Conservation (phyloP, 2,329 filamentous ascomycete species). For the Trichophyton mentagrophytes region DNA sequence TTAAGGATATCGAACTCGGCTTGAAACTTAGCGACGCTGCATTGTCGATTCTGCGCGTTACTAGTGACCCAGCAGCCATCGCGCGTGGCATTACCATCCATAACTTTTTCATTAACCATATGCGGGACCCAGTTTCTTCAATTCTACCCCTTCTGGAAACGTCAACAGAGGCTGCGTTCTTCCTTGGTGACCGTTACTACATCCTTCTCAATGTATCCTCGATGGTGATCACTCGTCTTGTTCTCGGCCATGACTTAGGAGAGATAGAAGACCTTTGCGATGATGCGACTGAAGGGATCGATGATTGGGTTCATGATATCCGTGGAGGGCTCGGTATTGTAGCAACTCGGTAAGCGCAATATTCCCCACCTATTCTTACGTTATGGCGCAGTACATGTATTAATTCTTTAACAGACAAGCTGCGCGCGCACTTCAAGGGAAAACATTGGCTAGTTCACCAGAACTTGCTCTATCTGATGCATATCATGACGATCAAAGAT, state of each 20-base stretch:
- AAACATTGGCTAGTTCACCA: constrained; percentile 39
- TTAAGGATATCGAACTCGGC: constrained; percentile 45
- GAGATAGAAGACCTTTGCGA: constrained; percentile 47
- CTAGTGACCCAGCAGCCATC: constrained; percentile 41
- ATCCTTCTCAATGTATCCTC: constrained; percentile 47
- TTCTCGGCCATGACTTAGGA: constrained; percentile 44
- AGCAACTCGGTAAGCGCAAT: constrained; percentile 30
- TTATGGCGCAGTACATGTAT: not conserved
- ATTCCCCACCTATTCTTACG: not conserved
- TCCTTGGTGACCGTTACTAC: constrained; percentile 46
- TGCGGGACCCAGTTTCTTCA: constrained; percentile 40
- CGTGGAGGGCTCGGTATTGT: constrained; percentile 48
- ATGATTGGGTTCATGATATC: constrained; percentile 44
- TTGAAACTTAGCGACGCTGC: constrained; percentile 42
- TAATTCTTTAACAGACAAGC: constrained; percentile 33
- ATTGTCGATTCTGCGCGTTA: constrained; percentile 40
- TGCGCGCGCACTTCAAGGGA: constrained; percentile 47
- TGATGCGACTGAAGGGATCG: constrained; percentile 45
- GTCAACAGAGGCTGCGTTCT: constrained; percentile 44
- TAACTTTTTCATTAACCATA: constrained; percentile 50
- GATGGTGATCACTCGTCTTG: constrained; percentile 45
- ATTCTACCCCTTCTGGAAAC: constrained; percentile 41
- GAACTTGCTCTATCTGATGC: constrained; percentile 42
- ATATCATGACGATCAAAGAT: constrained; percentile 40
- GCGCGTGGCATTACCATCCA: constrained; percentile 46